A percentile compares a stretch with the other conserved stretches of the same genome.
phyloP scores from a whole-genome alignment of 352 stramenopile species.

The Albugo candida region DNA sequence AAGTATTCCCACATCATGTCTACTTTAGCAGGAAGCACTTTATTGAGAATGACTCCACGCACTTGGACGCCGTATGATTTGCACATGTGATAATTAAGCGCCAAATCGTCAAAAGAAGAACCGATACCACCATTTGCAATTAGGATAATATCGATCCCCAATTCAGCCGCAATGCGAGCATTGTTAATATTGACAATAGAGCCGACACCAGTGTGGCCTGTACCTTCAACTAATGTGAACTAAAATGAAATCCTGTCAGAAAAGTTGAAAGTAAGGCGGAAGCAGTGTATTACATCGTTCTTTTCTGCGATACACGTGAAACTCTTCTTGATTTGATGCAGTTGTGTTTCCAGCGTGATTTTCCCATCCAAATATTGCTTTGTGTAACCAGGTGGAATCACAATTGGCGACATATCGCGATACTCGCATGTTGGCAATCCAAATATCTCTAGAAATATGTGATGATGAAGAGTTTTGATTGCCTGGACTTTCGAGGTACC shows the following conservation, averaged over 20 bases:
- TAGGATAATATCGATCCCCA: slow-evolving; percentile 87
- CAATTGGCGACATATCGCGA: slow-evolving; percentile 88
- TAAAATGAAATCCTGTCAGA: slow-evolving; percentile 2
- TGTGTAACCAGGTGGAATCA: slow-evolving; percentile 92
- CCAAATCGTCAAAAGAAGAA: slow-evolving; percentile 84
- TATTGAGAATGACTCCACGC: slow-evolving; percentile 92
- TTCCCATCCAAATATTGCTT: slow-evolving; percentile 89
- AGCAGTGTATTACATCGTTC: slow-evolving; percentile 24
- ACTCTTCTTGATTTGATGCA: slow-evolving; percentile 43
- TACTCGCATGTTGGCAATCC: slow-evolving; percentile 84
- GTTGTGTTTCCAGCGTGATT: slow-evolving; percentile 60
- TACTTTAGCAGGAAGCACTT: slow-evolving; percentile 69
- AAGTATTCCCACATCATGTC: slow-evolving; percentile 80
- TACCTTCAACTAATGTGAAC: slow-evolving; percentile 71
- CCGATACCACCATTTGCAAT: slow-evolving; percentile 92
- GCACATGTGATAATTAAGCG: slow-evolving; percentile 87
- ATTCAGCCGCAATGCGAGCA: slow-evolving; percentile 80
- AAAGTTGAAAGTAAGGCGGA: slow-evolving; percentile 4
- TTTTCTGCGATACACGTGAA: slow-evolving; percentile 35
- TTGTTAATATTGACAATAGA: slow-evolving; percentile 94
- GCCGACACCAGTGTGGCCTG: slow-evolving; percentile 89
- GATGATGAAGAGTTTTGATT: not conserved
- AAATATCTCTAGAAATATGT: slow-evolving; percentile 76
- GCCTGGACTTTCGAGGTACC: slow-evolving; percentile 16
- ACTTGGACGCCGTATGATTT: slow-evolving; percentile 84